These are phyloP conservation scores for Zanthoxylum bungeanum DNA, from an alignment of 345 rosid species.

Conservation along the genomic window DNA sequence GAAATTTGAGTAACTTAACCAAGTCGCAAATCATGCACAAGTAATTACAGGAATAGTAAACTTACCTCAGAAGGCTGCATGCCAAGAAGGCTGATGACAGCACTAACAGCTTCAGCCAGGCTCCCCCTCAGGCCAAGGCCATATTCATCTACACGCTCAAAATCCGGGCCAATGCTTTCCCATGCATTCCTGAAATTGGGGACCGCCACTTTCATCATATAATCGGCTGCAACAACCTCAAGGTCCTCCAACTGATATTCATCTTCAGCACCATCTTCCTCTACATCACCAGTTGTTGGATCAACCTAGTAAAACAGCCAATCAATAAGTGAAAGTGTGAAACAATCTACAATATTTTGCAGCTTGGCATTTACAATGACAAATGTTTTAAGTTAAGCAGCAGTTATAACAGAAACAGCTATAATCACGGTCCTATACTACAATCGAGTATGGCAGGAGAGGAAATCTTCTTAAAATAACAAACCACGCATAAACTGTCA, in stretches of 20 bases:
- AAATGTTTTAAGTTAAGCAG: not conserved
- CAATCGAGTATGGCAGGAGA: not conserved
- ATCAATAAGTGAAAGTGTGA: not conserved
- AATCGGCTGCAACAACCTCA: constrained; percentile 92
- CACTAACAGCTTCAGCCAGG: constrained; percentile 74
- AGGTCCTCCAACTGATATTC: constrained; percentile 97
- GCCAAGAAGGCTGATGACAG: constrained; percentile 94
- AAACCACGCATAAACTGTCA: constrained; percentile 20
- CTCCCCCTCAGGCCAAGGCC: constrained; percentile 96
- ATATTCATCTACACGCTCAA: constrained; percentile 90
- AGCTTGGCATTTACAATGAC: not conserved
- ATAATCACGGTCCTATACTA: not conserved
- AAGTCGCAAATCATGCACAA: not conserved
- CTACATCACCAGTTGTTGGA: constrained; percentile 81
- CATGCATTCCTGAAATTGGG: constrained; percentile 97
- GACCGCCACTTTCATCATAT: constrained; percentile 79
- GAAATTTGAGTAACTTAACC: not conserved
- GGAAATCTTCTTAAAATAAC: not conserved
- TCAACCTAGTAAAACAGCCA: constrained; percentile 60
- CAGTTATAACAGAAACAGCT: not conserved
- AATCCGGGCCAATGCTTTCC: constrained; percentile 79
- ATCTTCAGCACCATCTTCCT: constrained; percentile 96
- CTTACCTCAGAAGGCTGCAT: constrained; percentile 98
- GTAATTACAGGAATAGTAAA: constrained; percentile 2
- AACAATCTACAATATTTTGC: not conserved